Base-by-base conservation (phyloP, 73 alveolate genomes). In the Tetrahymena elliotti region DNA sequence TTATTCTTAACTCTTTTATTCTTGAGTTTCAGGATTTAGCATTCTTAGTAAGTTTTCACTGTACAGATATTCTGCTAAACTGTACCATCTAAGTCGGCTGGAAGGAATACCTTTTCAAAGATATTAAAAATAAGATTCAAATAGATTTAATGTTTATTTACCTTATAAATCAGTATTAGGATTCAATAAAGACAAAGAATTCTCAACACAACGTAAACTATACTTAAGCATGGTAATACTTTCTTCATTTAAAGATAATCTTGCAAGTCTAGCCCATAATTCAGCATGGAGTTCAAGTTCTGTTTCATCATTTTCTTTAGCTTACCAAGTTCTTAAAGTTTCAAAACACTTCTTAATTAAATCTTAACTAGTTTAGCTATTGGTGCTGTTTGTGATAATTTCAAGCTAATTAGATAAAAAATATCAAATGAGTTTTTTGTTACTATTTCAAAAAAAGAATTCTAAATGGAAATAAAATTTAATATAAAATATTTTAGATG, bases 191-290 rank as follows among this genome's bases (percentile, higher is more conserved):
- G 93, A 97, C 35, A 98, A 96, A 93, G 98, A 97, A 84, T 96
- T 97, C 95, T 99, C 99, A 9, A 99, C 99, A 94, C 99, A 99
- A 96, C 96, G 97, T n/a, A 98, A 97, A 5, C 99, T 98, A 92
- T 97, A 95, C 95, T 99, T 99, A 92, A 96, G 96, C 97, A 96
- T 96, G 22, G 95, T 93, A 24, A 94, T 95, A 83, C 98, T 97
- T 84, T 98, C 98, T 35, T 98, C 97, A 95, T 97, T 95, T 53
- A 96, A 97, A 35, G 99, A 97, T 41, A 98, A 97, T 7, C 99
- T 96, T 1, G 99, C 99, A 54, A 98, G 97, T 96, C 98, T 98
- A 94, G 99, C 98, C 99, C 99, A 99, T 39, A 99, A 97, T 95
- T 99, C 99, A 94, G 99, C 99, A 96, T 98, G 98, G 53, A 99